These are phyloP conservation scores for Neurospora sublineolata DNA, from an alignment of 495 filamentous ascomycete genomes.

Conservation along the genomic window DNA sequence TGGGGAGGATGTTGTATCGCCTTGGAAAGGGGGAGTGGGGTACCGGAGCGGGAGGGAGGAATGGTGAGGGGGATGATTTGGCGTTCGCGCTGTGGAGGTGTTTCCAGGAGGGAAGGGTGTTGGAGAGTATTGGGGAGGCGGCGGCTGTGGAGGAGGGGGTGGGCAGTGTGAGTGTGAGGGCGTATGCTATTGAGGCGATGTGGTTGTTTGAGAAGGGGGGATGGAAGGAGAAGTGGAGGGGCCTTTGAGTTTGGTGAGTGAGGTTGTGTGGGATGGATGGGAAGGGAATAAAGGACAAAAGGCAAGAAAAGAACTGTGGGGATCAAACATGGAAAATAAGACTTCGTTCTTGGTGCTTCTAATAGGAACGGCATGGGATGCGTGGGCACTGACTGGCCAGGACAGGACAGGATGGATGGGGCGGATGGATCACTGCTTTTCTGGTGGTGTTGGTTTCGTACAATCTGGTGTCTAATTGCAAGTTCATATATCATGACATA, in stretches of 20 bases:
- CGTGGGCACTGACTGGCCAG: not conserved
- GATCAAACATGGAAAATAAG: not conserved
- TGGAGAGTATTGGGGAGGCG: conserved; percentile 61
- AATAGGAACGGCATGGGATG: not conserved
- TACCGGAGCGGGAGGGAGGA: conserved; percentile 37
- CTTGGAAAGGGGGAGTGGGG: conserved; percentile 75
- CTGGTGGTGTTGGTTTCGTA: not conserved
- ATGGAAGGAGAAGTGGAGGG: conserved; percentile 37
- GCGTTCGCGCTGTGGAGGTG: conserved; percentile 58
- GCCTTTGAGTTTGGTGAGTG: no score
- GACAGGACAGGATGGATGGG: not conserved
- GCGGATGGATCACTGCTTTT: not conserved
- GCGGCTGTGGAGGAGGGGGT: conserved; percentile 39
- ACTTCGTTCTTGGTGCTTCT: not conserved
- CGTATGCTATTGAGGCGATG: conserved; percentile 79
- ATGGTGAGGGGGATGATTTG: conserved; percentile 39
- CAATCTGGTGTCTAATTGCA: not conserved
- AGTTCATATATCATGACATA: not conserved
- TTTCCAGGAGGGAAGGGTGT: conserved; percentile 62
- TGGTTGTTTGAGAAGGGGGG: conserved; percentile 87
- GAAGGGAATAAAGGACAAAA: no score
- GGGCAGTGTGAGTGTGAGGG: conserved; percentile 51
- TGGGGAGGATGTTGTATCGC: conserved; percentile 75
- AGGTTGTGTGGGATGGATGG: no score
- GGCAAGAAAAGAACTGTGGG: not conserved